These are phyloP conservation scores for Eustoma russellianum DNA, from an alignment of 257 asterid genomes.

Conservation along the genomic window DNA sequence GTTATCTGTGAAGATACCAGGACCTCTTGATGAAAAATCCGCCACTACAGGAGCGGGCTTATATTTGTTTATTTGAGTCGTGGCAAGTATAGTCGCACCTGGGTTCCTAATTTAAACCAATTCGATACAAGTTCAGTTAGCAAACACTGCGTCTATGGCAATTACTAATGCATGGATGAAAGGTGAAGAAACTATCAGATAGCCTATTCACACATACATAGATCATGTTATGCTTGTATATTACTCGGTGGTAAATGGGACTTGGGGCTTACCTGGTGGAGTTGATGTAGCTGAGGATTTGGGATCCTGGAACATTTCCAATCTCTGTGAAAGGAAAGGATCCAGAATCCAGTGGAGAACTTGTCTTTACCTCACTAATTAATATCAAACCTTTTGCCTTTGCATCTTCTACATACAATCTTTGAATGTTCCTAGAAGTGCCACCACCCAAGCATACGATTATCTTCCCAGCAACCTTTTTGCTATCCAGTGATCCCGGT, in stretches of 20 bases:
- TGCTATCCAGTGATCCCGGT: conserved; percentile 55
- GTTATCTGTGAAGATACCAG: conserved; percentile 44
- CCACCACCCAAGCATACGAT: conserved; percentile 49
- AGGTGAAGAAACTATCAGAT: too few relatives aligned
- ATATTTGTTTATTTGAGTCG: conserved; percentile 23
- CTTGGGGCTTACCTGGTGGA: conserved; percentile 36
- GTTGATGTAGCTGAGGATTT: conserved; percentile 50
- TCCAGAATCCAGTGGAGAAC: conserved; percentile 51
- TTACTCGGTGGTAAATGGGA: neutral
- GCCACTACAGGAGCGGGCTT: conserved; percentile 71
- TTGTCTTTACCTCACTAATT: conserved; percentile 24
- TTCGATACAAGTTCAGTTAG: neutral
- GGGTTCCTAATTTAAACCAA: conserved; percentile 33
- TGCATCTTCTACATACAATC: conserved; percentile 51
- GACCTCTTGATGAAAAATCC: conserved; percentile 67
- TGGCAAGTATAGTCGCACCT: conserved; percentile 45
- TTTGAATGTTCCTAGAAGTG: conserved; percentile 42
- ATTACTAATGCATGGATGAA: too few relatives aligned
- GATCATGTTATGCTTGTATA: too few relatives aligned
- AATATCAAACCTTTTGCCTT: conserved; percentile 54
- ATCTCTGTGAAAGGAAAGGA: conserved; percentile 51
- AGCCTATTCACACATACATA: too few relatives aligned
- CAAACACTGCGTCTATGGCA: too few relatives aligned
- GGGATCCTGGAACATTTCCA: conserved; percentile 25
- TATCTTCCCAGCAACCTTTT: conserved; percentile 48